Evolutionary conservation across 2,329 filamentous ascomycete genomes (phyloP).

Genomic region (Truncatella angustata): DNA sequence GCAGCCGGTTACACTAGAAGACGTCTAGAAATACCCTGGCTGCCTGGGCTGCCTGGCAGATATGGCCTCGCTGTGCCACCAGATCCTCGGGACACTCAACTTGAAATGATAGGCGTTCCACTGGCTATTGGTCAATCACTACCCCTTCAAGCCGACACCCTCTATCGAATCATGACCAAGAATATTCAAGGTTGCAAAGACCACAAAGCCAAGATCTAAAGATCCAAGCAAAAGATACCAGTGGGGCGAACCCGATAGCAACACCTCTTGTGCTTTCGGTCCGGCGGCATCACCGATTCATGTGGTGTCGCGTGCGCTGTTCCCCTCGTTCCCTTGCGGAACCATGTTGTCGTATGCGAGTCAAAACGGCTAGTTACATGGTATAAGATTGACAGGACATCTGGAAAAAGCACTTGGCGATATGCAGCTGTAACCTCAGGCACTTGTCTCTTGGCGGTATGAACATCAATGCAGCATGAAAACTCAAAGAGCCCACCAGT

Average conservation of each 20-base stretch:
- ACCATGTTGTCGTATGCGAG: neutral
- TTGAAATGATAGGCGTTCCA: neutral
- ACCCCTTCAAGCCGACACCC: neutral
- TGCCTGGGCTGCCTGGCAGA: neutral
- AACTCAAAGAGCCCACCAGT: too few species aligned
- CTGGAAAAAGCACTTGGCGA: neutral
- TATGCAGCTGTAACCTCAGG: too few species aligned
- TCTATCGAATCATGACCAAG: neutral
- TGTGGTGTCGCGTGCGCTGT: too few species aligned
- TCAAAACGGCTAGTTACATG: neutral
- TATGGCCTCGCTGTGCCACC: neutral
- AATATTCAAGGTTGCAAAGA: too few species aligned
- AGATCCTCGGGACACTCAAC: neutral
- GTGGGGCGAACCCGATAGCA: neutral
- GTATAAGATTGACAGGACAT: neutral
- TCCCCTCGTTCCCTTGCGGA: too few species aligned
- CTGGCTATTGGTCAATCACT: neutral
- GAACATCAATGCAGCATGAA: too few species aligned
- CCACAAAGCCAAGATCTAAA: neutral
- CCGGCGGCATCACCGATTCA: neutral
- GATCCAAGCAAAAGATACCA: neutral
- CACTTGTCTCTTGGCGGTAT: too few species aligned
- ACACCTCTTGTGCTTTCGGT: neutral
- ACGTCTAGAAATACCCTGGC: neutral
- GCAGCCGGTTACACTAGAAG: conserved; percentile 1